These are phyloP conservation scores for Heritiera fomes DNA, from an alignment of 345 rosid species.

Conservation along the genomic window DNA sequence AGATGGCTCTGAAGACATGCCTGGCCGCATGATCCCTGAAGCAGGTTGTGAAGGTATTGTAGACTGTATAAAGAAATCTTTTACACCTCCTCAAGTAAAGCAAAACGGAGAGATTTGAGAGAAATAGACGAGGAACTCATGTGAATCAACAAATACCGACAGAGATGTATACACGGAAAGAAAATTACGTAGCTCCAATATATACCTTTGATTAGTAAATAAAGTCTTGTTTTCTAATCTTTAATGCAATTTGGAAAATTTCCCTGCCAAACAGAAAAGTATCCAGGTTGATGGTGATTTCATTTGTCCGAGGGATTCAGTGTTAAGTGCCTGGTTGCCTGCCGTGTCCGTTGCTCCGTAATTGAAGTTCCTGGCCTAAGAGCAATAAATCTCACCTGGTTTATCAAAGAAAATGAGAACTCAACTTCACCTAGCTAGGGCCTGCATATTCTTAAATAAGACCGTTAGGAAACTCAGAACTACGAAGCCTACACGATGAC, in stretches of 20 bases:
- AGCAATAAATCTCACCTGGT: too few species aligned
- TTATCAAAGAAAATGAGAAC: too few species aligned
- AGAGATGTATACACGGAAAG: slow-evolving; percentile 10
- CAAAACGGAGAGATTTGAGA: slow-evolving; percentile 12
- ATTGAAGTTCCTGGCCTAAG: too few species aligned
- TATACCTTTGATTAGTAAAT: not conserved
- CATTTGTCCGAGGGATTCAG: not conserved
- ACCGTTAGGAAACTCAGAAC: too few species aligned
- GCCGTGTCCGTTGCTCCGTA: too few species aligned
- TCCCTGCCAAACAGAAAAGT: not conserved
- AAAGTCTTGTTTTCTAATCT: not conserved
- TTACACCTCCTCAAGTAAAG: slow-evolving; percentile 32
- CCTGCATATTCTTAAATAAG: too few species aligned
- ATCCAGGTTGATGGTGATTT: not conserved
- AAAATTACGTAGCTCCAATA: slow-evolving; percentile 9
- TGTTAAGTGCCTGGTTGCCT: too few species aligned
- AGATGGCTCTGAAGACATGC: slow-evolving; percentile 38
- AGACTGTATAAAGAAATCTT: slow-evolving; percentile 76
- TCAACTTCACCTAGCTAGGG: too few species aligned
- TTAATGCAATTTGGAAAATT: not conserved
- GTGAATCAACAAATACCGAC: not conserved
- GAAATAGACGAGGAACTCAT: not conserved
- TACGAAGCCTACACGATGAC: too few species aligned
- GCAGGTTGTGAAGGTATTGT: slow-evolving; percentile 84
- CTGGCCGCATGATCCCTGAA: slow-evolving; percentile 50